A percentile compares a stretch with the other conserved stretches of the same genome.
Evolutionary conservation across 352 stramenopile species (phyloP).

Genomic region (Globisporangium barbulae): DNA sequence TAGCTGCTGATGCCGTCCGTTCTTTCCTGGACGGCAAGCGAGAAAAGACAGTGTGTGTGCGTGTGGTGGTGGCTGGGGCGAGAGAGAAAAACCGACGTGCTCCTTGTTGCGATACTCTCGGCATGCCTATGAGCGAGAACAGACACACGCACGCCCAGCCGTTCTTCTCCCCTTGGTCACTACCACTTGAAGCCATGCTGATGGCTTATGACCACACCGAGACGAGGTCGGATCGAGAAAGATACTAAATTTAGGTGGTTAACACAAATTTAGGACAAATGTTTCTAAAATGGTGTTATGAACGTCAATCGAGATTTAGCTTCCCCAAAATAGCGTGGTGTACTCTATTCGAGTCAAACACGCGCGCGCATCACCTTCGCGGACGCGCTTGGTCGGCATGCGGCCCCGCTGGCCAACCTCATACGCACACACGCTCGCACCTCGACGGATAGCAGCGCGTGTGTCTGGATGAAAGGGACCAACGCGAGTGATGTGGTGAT

Average conservation of each 20-base stretch:
- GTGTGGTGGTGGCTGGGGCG: not conserved
- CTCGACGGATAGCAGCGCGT: conserved; percentile 18
- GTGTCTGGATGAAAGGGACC: conserved; percentile 22
- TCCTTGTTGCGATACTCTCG: not conserved
- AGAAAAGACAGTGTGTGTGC: conserved; percentile 1
- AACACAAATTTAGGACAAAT: not conserved
- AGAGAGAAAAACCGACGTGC: conserved; percentile 3
- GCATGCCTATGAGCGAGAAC: not conserved
- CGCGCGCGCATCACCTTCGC: not conserved
- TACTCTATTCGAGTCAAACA: not conserved
- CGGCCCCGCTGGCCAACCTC: not conserved
- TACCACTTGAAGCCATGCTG: conserved; percentile 4
- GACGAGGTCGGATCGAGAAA: not conserved
- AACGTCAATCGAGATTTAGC: not conserved
- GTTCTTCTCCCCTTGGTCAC: conserved; percentile 4
- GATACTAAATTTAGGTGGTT: not conserved
- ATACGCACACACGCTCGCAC: conserved; percentile 18
- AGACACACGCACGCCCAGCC: not conserved
- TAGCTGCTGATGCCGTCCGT: not conserved
- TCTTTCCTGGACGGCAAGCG: not conserved
- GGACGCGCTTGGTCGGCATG: not conserved
- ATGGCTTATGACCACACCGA: conserved; percentile 7
- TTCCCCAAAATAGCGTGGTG: not conserved
- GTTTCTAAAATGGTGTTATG: not conserved
- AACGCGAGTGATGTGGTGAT: conserved; percentile 20